These are phyloP conservation scores for Panaeolus cyanescens DNA, from an alignment of 768 basidiomycete genomes.

Conservation along the genomic window DNA sequence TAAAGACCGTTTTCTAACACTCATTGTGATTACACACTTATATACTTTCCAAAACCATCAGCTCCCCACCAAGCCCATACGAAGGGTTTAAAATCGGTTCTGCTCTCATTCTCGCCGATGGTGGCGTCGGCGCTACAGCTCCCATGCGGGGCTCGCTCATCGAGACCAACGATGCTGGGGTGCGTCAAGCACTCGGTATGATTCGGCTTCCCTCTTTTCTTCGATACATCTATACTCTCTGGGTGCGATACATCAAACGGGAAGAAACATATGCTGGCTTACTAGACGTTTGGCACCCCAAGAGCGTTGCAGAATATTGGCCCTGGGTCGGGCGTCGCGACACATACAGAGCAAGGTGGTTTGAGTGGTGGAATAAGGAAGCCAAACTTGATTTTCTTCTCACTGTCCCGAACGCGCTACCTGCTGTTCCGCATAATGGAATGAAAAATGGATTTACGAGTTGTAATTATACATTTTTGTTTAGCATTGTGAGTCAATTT, in stretches of 20 bases:
- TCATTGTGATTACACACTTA: too few relatives aligned
- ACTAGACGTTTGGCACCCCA: constrained; percentile 46
- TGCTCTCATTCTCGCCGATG: constrained; percentile 53
- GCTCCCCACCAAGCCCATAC: constrained; percentile 47
- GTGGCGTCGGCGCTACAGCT: constrained; percentile 37
- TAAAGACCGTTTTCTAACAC: too few relatives aligned
- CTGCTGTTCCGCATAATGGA: constrained; percentile 55
- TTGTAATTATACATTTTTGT: constrained; percentile 63
- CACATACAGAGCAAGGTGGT: constrained; percentile 42
- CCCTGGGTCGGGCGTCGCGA: constrained; percentile 49
- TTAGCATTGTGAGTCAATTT: constrained; percentile 62
- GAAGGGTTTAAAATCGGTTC: constrained; percentile 55
- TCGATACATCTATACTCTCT: constrained; percentile 50
- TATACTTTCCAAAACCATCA: too few relatives aligned
- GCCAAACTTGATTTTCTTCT: constrained; percentile 58
- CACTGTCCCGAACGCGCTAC: constrained; percentile 57
- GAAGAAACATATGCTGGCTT: constrained; percentile 57
- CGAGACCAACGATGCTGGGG: constrained; percentile 53
- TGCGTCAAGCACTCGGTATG: constrained; percentile 37
- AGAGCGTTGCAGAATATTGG: constrained; percentile 48
- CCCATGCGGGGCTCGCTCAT: constrained; percentile 29
- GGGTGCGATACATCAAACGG: constrained; percentile 49
- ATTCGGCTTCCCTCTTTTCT: constrained; percentile 49
- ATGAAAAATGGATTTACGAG: constrained; percentile 54
- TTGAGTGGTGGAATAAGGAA: constrained; percentile 35